Evolutionary conservation across 192 early-diverging fungal genomes (phyloP).

Genomic region (Podila epigama): DNA sequence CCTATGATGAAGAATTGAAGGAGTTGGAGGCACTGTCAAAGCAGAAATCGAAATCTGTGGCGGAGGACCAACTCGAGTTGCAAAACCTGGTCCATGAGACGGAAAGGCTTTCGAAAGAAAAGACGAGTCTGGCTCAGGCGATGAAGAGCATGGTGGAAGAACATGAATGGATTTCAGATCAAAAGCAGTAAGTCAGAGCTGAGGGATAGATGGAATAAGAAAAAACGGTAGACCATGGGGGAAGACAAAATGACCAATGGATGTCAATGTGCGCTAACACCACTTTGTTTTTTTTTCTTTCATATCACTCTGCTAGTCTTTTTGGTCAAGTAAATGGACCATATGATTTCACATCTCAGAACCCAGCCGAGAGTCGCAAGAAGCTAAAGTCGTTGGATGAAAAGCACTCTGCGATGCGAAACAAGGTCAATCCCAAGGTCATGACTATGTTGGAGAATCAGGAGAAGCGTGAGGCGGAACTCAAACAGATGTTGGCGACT

Average conservation of each 20-base stretch:
- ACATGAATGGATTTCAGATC: constrained; percentile 88
- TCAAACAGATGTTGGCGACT: constrained; percentile 88
- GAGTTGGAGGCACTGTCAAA: constrained; percentile 73
- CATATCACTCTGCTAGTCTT: constrained; percentile 47
- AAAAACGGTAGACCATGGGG: too few species aligned
- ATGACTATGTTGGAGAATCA: constrained; percentile 95
- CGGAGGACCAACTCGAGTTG: constrained; percentile 78
- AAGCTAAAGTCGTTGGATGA: constrained; percentile 78
- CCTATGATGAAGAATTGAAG: constrained; percentile 82
- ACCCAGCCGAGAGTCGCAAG: constrained; percentile 78
- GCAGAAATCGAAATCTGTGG: constrained; percentile 68
- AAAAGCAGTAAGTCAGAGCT: constrained; percentile 81
- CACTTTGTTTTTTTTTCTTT: not conserved
- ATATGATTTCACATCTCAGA: constrained; percentile 85
- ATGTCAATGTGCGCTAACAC: not conserved
- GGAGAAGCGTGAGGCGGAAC: constrained; percentile 86
- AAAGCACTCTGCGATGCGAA: constrained; percentile 80
- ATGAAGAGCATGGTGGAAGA: constrained; percentile 60
- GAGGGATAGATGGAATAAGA: too few species aligned
- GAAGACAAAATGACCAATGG: not conserved
- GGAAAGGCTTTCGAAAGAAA: constrained; percentile 72
- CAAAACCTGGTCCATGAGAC: constrained; percentile 83
- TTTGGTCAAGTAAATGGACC: constrained; percentile 85
- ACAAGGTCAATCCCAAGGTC: constrained; percentile 91
- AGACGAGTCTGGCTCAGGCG: constrained; percentile 53